These are phyloP conservation scores for Spencermartinsiella ligniputridi DNA, from an alignment of 1,139 yeast genomes.

Conservation along the genomic window DNA sequence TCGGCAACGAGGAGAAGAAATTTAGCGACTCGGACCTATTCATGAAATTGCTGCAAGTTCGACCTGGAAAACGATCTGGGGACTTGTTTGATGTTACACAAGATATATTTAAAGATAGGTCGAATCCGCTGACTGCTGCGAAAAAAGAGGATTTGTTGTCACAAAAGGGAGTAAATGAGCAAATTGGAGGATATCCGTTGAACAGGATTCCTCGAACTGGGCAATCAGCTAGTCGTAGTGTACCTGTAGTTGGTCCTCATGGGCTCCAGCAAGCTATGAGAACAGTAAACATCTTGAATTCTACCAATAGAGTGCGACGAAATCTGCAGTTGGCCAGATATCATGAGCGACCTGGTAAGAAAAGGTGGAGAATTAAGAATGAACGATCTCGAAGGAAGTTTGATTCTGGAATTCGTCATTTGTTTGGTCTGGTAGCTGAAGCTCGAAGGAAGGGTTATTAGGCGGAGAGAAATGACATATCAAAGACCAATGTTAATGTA, in stretches of 20 bases:
- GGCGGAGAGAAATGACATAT: too few relatives aligned
- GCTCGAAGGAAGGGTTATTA: constrained; percentile 36
- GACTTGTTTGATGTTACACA: not conserved
- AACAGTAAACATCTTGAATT: constrained; percentile 28
- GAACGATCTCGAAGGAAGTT: constrained; percentile 33
- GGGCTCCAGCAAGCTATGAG: constrained; percentile 27
- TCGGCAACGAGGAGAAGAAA: not conserved
- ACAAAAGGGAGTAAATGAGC: not conserved
- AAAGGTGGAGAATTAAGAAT: constrained; percentile 28
- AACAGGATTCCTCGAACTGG: constrained; percentile 32
- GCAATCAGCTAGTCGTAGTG: constrained; percentile 32
- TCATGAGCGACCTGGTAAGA: constrained; percentile 36
- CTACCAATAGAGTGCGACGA: constrained; percentile 27
- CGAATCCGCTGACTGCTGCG: not conserved
- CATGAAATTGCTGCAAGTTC: not conserved
- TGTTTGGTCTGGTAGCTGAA: constrained; percentile 35
- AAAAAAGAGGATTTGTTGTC: not conserved
- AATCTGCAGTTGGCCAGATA: constrained; percentile 28
- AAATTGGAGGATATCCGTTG: constrained; percentile 12
- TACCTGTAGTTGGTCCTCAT: constrained; percentile 22
- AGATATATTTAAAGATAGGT: not conserved
- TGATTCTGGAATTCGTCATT: constrained; percentile 32
- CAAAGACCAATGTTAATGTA: too few relatives aligned
- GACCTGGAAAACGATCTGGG: not conserved
- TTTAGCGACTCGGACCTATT: not conserved